Evolutionary conservation across 2,329 filamentous ascomycete genomes (phyloP), one percentile per base, ranked within the genome.

Genomic region (Fusarium neocosmosporiellum): DNA sequence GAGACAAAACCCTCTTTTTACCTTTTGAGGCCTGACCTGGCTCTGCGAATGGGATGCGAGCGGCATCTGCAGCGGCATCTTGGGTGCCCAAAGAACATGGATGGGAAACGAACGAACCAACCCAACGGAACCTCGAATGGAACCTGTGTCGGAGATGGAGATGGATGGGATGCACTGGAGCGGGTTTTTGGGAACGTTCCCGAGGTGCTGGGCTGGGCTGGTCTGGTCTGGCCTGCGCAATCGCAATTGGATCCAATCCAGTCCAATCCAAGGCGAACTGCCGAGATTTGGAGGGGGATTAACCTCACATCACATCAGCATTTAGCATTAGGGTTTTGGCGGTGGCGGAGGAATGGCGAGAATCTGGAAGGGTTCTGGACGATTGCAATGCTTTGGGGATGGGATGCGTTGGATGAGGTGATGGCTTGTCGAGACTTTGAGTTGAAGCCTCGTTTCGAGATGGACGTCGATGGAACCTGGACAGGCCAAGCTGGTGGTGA

Each of bases 41-140:
- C 27, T 60, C 27, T 59, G 34, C 71, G 67, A 73, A 73, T 73
- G 48, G 63, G 67, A 59, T 58, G 22, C 37, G 36, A 22, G 65
- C 71, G 62, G 71, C 69, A 65, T 68, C 59, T 55, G 34, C 59
- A 67, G 64, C 60, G 69, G 31, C 20, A 53, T 50, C 57, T 61
- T 73, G 60, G 67, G 58, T 73, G 67, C 71, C 71, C 70, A 73
- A 73, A 50, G 46, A 53, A n/a, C 27, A 53, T 53, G 46, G 46
- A 53, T 53, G 46, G 13, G 46, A 53, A 53, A 63, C 67, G 65
- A 69, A 71, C 71, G 71, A 61, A 69, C 39, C 63, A 48, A 53
- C 46, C 71, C 46, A 50, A 50, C 63, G 67, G 70, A 54, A 14
- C 29, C 36, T 55, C 48, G 27, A 54, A 31, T 54, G 48, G 50